Base-by-base conservation (phyloP, 1,284 basidiomycete genomes). In the Violaceomyces palustris region DNA sequence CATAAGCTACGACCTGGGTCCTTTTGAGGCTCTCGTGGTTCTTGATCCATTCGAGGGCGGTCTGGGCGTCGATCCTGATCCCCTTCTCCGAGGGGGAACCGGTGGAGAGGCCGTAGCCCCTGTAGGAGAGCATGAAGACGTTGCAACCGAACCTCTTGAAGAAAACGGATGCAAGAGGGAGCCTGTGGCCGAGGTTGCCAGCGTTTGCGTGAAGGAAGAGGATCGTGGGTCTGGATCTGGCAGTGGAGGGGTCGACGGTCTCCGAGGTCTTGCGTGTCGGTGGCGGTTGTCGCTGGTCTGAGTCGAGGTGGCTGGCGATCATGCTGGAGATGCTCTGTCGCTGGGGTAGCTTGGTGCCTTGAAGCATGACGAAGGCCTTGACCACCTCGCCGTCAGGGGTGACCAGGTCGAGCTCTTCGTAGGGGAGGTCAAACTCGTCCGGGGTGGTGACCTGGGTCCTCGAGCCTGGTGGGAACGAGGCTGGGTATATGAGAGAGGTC, bases 121-220 rank as follows among this genome's bases (percentile, higher is more conserved):
- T 78, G 67, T 93, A 92, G 39, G 85, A 88, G 49, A 90, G 75
- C 83, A 90, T 88, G 29, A 92, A 75, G 7, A 92, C 87, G 69
- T 92, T 92, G 74, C 87, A 90, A 14, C 86, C 79, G 80, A 91
- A 83, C 62, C 83, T 83, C 33, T 82, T 77, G 69, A 82, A 89
- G 73, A 96, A 93, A 25, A 91, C 81, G 46, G 82, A 82, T 0
- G 88, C 93, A 11, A 97, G 78, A 0, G 93, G 92, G 66, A 98
- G 81, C 15, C 92, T 81, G 71, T 97, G 93, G 0, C 79, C 79
- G 66, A 73, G 68, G 37, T 73, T 73, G 17, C 70, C 70, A 0
- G 70, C 70, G 30, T 73, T 73, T 1, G 70, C 70, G 35, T 72
- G 69, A 15, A 73, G 41, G 37, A 72, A 61, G 6, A 73, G 39